Conservation (phyloP, 805 yeast genomes). For the Lachancea sp. region DNA sequence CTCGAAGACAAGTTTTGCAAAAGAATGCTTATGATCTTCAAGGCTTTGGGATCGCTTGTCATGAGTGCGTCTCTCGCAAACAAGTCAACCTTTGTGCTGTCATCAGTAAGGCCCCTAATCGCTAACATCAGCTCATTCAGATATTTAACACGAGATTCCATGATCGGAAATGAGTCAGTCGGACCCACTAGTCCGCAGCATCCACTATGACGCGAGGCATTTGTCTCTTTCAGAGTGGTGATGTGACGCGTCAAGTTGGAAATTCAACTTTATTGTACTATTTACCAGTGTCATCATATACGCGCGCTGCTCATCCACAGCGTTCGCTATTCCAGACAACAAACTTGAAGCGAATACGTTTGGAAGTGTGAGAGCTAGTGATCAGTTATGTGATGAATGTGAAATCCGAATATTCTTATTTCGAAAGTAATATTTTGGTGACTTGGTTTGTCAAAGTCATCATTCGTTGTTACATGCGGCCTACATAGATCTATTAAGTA, state of each 20-base stretch:
- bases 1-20: conserved; percentile 9
- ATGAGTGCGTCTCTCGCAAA: conserved; percentile 1
- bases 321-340: too few relatives aligned
- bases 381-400: too few relatives aligned
- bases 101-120: conserved; percentile 11
- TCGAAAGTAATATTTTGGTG: too few relatives aligned
- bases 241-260: background rate
- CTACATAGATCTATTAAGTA: too few relatives aligned
- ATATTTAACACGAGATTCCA: conserved; percentile 22
- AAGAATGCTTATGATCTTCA: conserved; percentile 6
- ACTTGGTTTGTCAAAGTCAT: too few relatives aligned
- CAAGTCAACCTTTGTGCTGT: background rate
- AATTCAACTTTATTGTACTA: background rate
- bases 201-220: background rate
- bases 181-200: background rate
- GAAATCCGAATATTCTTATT: too few relatives aligned
- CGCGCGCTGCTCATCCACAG: background rate
- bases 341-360: too few relatives aligned
- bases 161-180: background rate
- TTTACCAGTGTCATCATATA: background rate
- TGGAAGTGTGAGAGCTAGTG: too few relatives aligned
- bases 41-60: conserved; percentile 10
- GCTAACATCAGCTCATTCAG: conserved; percentile 28
- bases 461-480: too few relatives aligned
- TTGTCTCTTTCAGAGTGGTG: background rate